Conservation (phyloP, 257 asterid species). For the Fraxinus cuspidata region DNA sequence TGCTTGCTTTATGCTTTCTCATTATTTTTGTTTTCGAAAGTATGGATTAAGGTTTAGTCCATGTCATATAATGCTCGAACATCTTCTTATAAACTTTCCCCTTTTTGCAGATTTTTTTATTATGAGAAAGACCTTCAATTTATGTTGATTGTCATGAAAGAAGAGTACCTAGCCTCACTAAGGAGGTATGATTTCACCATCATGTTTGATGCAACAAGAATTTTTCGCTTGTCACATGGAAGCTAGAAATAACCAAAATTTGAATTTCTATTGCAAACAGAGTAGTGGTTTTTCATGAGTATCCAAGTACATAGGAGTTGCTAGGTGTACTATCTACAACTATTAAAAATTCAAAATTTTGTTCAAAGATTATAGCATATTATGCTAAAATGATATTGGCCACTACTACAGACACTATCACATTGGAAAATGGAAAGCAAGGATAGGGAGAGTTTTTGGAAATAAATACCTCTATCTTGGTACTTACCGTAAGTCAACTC, state of each 20-base stretch:
- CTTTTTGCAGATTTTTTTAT: conserved; percentile 33
- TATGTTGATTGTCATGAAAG: conserved; percentile 52
- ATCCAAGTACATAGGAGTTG: conserved; percentile 44
- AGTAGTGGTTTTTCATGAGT: conserved; percentile 55
- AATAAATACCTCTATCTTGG: conserved; percentile 51
- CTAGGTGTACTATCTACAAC: conserved; percentile 28
- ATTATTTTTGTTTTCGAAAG: too few relatives aligned
- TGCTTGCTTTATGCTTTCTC: too few relatives aligned
- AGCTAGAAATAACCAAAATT: not conserved
- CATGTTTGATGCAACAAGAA: not conserved
- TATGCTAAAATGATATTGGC: conserved; percentile 4
- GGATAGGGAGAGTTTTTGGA: conserved; percentile 48
- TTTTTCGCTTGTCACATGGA: not conserved
- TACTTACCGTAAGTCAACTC: conserved; percentile 26
- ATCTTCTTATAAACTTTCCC: not conserved
- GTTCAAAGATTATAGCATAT: not conserved
- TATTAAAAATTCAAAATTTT: not conserved
- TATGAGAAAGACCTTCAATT: conserved; percentile 46
- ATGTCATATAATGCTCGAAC: not conserved
- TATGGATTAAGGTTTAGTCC: too few relatives aligned
- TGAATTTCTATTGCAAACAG: conserved; percentile 29
- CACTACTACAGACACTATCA: conserved; percentile 42
- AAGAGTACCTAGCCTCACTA: conserved; percentile 53
- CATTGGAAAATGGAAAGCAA: conserved; percentile 54
- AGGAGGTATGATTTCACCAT: conserved; percentile 34